phyloP scores from a whole-genome alignment of 352 stramenopile genomes.

The Phytophthora citrophthora region DNA sequence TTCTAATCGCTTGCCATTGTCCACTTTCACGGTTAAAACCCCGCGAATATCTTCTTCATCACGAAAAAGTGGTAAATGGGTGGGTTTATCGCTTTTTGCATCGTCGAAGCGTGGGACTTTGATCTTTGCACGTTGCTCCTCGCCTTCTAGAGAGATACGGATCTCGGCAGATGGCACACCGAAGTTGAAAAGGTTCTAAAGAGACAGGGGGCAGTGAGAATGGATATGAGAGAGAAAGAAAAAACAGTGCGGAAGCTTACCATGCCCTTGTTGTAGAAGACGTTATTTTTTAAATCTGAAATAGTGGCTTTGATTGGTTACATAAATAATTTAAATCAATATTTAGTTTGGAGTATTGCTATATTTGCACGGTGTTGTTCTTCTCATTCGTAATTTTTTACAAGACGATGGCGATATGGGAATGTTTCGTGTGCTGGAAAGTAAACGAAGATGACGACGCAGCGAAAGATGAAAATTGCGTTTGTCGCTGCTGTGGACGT shows the following conservation, averaged over 20 bases:
- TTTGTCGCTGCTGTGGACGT: conserved; percentile 37
- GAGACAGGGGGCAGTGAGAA: not conserved
- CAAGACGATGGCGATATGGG: conserved; percentile 26
- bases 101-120: conserved; percentile 25
- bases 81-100: conserved; percentile 34
- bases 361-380: no score
- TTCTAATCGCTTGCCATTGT: conserved; percentile 93
- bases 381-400: no score
- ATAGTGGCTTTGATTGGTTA: not conserved
- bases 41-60: conserved; percentile 70
- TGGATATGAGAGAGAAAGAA: not conserved
- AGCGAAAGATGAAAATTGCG: conserved; percentile 14
- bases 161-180: conserved; percentile 49
- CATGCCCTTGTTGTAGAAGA: not conserved
- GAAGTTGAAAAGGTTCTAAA: conserved; percentile 67
- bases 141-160: conserved; percentile 42
- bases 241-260: conserved; percentile 2
- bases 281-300: not conserved
- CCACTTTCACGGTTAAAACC: conserved; percentile 70
- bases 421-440: conserved; percentile 55
- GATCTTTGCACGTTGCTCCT: conserved; percentile 31
- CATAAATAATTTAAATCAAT: not conserved
- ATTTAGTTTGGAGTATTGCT: no score
- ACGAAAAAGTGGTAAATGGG: conserved; percentile 60
- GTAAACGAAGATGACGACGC: conserved; percentile 24